Conservation (phyloP, 108 stramenopile species). For the Epithemia pelagica region DNA sequence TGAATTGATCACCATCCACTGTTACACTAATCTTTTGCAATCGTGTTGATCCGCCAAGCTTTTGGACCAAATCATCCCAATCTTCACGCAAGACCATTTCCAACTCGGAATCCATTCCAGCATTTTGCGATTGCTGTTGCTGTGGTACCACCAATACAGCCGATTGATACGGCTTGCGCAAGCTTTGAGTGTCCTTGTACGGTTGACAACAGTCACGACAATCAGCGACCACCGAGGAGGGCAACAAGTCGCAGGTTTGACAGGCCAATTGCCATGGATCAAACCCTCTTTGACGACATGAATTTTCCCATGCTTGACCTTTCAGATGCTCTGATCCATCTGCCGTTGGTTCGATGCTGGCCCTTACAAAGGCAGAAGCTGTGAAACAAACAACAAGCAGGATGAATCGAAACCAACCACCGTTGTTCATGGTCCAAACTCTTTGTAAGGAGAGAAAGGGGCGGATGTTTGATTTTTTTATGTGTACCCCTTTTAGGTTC, state of each 20-base stretch:
- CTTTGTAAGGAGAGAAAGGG: no score
- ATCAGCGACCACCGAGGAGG: not conserved
- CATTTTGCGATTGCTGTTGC: not conserved
- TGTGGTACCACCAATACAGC: not conserved
- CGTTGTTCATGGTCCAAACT: no score
- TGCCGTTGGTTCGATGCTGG: no score
- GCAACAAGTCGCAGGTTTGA: not conserved
- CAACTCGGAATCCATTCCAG: not conserved
- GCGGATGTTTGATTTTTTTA: no score
- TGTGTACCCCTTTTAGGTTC: no score
- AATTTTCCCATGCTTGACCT: not conserved
- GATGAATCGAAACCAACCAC: no score
- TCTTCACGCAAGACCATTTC: not conserved
- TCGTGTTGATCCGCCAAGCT: not conserved
- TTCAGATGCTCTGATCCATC: no score
- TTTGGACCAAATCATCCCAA: conserved; percentile 4
- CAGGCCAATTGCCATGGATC: conserved; percentile 7
- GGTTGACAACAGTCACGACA: conserved; percentile 4
- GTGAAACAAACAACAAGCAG: no score
- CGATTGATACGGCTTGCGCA: not conserved
- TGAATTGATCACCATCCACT: not conserved
- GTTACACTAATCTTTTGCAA: not conserved
- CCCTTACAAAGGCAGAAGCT: no score
- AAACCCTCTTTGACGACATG: not conserved
- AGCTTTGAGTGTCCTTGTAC: not conserved